Conservation (phyloP, 2,329 filamentous ascomycete genomes). For the Paraphoma chrysanthemicola region DNA sequence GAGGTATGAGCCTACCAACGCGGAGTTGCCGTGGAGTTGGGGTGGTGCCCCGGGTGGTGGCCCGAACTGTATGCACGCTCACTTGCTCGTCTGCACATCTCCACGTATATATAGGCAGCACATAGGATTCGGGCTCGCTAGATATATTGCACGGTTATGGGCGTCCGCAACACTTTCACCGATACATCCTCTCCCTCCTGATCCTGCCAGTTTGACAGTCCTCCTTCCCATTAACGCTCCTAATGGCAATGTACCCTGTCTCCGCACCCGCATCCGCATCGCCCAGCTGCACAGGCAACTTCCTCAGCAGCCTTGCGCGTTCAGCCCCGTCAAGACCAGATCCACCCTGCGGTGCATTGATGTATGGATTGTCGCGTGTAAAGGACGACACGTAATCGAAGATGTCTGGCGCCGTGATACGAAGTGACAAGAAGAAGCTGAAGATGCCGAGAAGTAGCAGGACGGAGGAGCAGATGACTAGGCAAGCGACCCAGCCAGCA, state of each 20-base stretch:
- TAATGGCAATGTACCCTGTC: conserved; percentile 1
- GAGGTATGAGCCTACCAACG: too few species aligned
- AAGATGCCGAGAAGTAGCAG: conserved; percentile 3
- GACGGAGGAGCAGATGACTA: conserved; percentile 5
- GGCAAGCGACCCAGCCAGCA: conserved; percentile 2
- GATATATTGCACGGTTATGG: neutral
- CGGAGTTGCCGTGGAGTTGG: too few species aligned
- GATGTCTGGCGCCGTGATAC: conserved; percentile 5
- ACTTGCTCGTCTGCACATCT: too few species aligned
- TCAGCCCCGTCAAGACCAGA: conserved; percentile 6
- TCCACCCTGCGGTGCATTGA: conserved; percentile 6
- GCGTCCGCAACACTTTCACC: neutral
- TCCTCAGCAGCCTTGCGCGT: conserved; percentile 6
- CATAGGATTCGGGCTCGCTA: too few species aligned
- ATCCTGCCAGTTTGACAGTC: neutral
- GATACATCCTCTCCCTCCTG: conserved; percentile 1
- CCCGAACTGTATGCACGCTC: too few species aligned
- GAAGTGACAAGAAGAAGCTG: conserved; percentile 1
- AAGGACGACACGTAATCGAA: conserved; percentile 11
- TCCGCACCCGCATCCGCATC: conserved; percentile 1
- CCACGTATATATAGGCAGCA: too few species aligned
- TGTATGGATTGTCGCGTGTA: conserved; percentile 11
- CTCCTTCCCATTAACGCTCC: neutral
- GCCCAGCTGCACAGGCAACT: conserved; percentile 3
- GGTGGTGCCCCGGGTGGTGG: too few species aligned